These are phyloP conservation scores for Ceratocystis variospora DNA, from an alignment of 2,329 filamentous ascomycete species.

Conservation along the genomic window DNA sequence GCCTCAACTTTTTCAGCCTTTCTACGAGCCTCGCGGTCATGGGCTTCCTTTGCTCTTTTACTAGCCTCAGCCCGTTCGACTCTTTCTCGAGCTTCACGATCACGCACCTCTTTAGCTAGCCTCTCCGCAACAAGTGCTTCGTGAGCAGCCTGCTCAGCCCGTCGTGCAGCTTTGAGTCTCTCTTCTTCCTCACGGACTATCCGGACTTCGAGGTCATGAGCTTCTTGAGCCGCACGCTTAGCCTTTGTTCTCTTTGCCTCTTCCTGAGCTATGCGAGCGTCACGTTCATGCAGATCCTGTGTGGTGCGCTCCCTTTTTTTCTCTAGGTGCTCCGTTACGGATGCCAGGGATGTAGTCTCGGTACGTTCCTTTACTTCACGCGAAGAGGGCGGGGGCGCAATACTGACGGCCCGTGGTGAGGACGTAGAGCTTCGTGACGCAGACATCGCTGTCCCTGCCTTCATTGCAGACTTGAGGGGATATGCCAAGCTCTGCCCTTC, in stretches of 20 bases:
- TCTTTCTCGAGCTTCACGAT: neutral
- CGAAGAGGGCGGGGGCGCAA: neutral
- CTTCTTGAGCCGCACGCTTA: neutral
- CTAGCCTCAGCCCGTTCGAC: neutral
- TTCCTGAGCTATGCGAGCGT: neutral
- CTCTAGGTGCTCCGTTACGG: neutral
- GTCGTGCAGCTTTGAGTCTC: neutral
- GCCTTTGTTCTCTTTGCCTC: neutral
- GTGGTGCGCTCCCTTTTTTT: neutral
- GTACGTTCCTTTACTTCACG: neutral
- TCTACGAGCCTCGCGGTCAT: neutral
- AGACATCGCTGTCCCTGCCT: neutral
- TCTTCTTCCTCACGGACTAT: neutral
- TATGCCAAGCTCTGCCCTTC: neutral
- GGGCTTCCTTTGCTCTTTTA: neutral
- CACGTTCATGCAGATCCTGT: neutral
- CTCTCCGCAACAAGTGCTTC: neutral
- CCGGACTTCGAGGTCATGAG: neutral
- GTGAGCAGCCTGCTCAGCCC: neutral
- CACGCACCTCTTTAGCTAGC: neutral
- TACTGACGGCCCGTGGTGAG: neutral
- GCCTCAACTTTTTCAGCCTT: neutral
- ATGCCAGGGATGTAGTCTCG: neutral
- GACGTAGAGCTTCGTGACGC: neutral
- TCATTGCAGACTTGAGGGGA: neutral